These are phyloP conservation scores for Neoboletus subvelutipes DNA, from an alignment of 768 basidiomycete genomes.

Conservation along the genomic window DNA sequence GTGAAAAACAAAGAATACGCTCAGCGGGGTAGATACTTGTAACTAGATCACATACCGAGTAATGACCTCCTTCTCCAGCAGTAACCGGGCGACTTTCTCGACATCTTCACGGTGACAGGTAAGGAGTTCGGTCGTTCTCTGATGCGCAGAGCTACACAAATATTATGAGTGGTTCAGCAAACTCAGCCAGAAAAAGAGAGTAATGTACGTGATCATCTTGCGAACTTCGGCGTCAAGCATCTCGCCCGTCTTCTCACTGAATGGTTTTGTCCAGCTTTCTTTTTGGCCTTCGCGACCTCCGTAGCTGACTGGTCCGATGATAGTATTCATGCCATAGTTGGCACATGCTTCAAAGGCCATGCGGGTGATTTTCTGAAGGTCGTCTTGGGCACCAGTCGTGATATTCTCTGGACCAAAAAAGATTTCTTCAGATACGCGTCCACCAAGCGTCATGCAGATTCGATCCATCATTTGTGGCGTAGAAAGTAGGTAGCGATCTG, in stretches of 20 bases:
- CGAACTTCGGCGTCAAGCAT: conserved; percentile 89
- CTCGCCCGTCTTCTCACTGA: conserved; percentile 96
- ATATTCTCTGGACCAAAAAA: conserved; percentile 92
- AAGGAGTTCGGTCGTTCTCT: conserved; percentile 78
- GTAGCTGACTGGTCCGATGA: conserved; percentile 95
- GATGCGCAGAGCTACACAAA: conserved; percentile 62
- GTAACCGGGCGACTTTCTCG: conserved; percentile 86
- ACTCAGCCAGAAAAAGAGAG: conserved; percentile 6
- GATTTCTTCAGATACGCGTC: conserved; percentile 97
- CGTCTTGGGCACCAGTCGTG: conserved; percentile 98
- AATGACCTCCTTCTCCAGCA: conserved; percentile 95
- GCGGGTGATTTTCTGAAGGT: conserved; percentile 94
- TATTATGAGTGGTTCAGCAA: conserved; percentile 8
- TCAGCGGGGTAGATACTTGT: neutral
- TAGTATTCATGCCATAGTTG: conserved; percentile 95
- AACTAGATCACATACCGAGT: conserved; percentile 60
- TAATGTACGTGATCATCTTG: conserved; percentile 86
- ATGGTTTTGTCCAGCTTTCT: conserved; percentile 94
- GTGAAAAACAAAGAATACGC: conserved; percentile 5
- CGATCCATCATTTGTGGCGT: conserved; percentile 93
- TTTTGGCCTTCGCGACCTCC: conserved; percentile 82
- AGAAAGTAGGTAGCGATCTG: conserved; percentile 93
- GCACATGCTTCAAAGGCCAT: conserved; percentile 97
- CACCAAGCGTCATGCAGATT: conserved; percentile 98
- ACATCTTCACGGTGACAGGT: conserved; percentile 82